These are phyloP conservation scores for Euphrasia arctica DNA, from an alignment of 305 asterid genomes.

Conservation along the genomic window DNA sequence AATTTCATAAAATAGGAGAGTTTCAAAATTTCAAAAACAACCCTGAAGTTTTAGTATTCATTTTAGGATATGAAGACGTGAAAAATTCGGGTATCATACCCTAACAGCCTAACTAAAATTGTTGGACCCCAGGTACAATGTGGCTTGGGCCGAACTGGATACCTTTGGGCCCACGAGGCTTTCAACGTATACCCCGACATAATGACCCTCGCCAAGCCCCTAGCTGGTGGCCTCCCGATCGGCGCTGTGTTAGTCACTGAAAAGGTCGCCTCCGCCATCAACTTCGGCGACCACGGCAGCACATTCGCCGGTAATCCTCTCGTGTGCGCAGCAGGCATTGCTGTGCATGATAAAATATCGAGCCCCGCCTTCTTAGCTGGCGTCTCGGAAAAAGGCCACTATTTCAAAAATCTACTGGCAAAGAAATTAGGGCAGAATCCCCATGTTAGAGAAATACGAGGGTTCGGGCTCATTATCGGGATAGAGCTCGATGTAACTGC, in stretches of 20 bases:
- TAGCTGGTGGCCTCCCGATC: conserved; percentile 91
- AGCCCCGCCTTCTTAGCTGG: conserved; percentile 50
- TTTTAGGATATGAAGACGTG: too few species aligned
- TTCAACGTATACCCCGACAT: conserved; percentile 71
- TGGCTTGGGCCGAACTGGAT: conserved; percentile 84
- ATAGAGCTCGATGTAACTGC: conserved; percentile 80
- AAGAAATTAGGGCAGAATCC: conserved; percentile 54
- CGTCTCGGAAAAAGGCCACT: conserved; percentile 63
- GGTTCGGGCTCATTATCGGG: conserved; percentile 79
- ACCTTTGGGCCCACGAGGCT: conserved; percentile 94
- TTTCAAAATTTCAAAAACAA: not conserved
- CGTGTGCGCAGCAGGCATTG: conserved; percentile 74
- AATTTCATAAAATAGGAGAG: not conserved
- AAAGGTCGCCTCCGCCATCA: conserved; percentile 65
- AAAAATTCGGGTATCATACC: too few species aligned
- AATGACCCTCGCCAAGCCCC: conserved; percentile 96
- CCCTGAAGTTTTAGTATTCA: not conserved
- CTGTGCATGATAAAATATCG: conserved; percentile 77
- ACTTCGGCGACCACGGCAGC: conserved; percentile 90
- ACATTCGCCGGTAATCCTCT: conserved; percentile 96
- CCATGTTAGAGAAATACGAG: conserved; percentile 78
- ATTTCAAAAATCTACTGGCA: conserved; percentile 50
- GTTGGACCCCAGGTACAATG: conserved; percentile 70
- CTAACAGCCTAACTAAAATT: not conserved
- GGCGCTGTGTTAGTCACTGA: conserved; percentile 81